Evolutionary conservation across 768 basidiomycete genomes (phyloP), one percentile per base, ranked within the genome.

Genomic region (Lactarius sanguifluus): DNA sequence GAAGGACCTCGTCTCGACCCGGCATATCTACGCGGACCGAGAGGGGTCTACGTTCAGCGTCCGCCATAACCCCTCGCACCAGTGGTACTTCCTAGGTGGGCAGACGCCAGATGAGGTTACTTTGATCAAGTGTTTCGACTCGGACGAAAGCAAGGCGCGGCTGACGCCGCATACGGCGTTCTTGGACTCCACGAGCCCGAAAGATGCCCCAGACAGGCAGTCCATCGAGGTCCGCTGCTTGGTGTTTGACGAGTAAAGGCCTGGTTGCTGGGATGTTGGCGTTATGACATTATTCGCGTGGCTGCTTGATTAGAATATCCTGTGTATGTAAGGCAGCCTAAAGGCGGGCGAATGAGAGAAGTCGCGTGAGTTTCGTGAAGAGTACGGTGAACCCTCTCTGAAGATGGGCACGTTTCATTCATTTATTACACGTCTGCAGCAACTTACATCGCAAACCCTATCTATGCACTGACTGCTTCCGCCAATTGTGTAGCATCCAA

Each of bases 101-200:
- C 76, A 77, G 65, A 69, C 69, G 20, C 69, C 69, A 1, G 69
- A 69, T 20, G 69, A 69, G 61, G 74, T 76, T n/a, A 71, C 71
- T 12, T 64, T 80, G 16, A 76, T 80, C 68, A 78, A 79, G 71
- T 75, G 81, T 71, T 82, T 76, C 64, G 80, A 82, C 71, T 81
- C 81, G 34, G 75, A 77, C 69, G 70, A 71, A 41, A 76, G 77
- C 62, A 75, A 76, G 72, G 78, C 81, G 25, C 74, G 76, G 32
- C 69, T 81, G 60, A 80, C 81, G 2, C 80, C 81, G 23, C 81
- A 82, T 52, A 74, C 77, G 8, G 81, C 80, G 18, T 82, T 82
- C 72, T 58, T 66, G 64, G 80, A 82, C 65, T 61, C 64, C 9
- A 74, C 73, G 1, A 78, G 76, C 45, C 77, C 78, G 5, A 50